Evolutionary conservation across 495 filamentous ascomycete species (phyloP).

Genomic region (Annulohypoxylon moriforme): DNA sequence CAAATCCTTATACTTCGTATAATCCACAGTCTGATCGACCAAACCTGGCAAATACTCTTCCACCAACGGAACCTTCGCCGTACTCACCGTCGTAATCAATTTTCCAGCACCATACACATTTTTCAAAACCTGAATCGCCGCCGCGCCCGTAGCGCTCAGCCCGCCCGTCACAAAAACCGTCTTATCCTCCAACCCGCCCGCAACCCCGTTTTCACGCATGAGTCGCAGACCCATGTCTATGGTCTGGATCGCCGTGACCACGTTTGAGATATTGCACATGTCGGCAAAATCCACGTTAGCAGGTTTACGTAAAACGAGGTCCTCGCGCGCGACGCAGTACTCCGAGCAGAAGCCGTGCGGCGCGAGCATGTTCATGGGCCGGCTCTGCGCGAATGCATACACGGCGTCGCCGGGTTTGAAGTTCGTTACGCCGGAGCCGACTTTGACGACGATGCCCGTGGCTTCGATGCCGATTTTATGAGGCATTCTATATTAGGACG

Average conservation of each 20-base stretch:
- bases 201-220: slow-evolving; percentile 51
- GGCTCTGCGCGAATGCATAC: slow-evolving; percentile 50
- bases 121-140: slow-evolving; percentile 65
- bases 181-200: slow-evolving; percentile 60
- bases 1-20: slow-evolving; percentile 55
- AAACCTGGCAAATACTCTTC: slow-evolving; percentile 51
- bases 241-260: slow-evolving; percentile 58
- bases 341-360: slow-evolving; percentile 52
- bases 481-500: slow-evolving; percentile 32
- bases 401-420: slow-evolving; percentile 65
- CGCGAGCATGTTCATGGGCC: slow-evolving; percentile 42
- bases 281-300: slow-evolving; percentile 48
- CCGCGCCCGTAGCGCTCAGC: slow-evolving; percentile 62
- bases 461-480: slow-evolving; percentile 45
- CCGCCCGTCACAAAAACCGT: slow-evolving; percentile 66
- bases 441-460: slow-evolving; percentile 58
- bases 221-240: slow-evolving; percentile 53
- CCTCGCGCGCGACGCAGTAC: slow-evolving; percentile 50
- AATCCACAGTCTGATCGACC: slow-evolving; percentile 61
- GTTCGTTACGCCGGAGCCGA: slow-evolving; percentile 54
- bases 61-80: slow-evolving; percentile 62
- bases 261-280: slow-evolving; percentile 51
- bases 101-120: slow-evolving; percentile 61
- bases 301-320: slow-evolving; percentile 54
- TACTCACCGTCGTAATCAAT: slow-evolving; percentile 65